A percentile compares a stretch with the other conserved stretches of the same genome.
Evolutionary conservation across 2,329 filamentous ascomycete species (phyloP).

Genomic region (Didymosphaeria variabile): DNA sequence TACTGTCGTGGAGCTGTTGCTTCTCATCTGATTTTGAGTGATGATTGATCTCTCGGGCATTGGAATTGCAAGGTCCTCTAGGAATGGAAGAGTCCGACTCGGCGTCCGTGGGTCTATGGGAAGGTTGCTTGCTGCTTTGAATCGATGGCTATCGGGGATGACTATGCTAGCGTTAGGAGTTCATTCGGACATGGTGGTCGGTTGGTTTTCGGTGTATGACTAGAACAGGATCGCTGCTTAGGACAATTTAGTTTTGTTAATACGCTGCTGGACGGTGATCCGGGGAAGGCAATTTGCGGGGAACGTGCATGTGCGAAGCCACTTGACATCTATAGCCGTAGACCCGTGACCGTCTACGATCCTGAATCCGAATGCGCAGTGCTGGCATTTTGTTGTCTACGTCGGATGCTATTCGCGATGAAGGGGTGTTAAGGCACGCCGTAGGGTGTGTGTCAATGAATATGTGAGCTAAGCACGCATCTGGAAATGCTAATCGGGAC

Average conservation of each 20-base stretch:
- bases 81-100: neutral
- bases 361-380: neutral
- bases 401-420: neutral
- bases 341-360: neutral
- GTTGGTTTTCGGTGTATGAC: neutral
- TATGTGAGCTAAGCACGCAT: neutral
- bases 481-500: neutral
- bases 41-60: constrained; percentile 20
- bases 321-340: neutral
- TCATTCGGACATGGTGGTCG: neutral
- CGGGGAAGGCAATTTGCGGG: constrained; percentile 7
- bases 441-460: no score
- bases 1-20: constrained; percentile 38
- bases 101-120: constrained; percentile 3
- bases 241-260: neutral
- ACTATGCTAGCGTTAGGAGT: constrained; percentile 2
- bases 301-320: constrained; percentile 2
- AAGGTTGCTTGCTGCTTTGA: neutral
- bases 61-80: neutral
- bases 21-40: constrained; percentile 31
- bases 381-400: neutral
- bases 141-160: neutral
- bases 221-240: neutral
- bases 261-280: constrained; percentile 5
- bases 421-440: no score